Evolutionary conservation across 1,284 basidiomycete species (phyloP).

Genomic region (Fomitopsis pinicola): DNA sequence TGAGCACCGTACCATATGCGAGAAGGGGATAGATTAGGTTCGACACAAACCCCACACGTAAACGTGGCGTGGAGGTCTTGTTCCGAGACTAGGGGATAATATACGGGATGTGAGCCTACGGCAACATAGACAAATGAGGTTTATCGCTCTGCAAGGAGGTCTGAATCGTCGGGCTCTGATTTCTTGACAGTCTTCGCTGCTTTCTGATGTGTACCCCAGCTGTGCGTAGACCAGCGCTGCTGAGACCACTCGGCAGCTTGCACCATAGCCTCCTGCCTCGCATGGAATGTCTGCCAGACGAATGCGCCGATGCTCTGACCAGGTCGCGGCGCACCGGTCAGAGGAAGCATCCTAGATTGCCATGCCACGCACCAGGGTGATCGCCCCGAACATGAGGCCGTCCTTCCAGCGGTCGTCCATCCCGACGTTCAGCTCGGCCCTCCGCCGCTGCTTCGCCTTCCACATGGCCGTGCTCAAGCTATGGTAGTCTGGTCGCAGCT

Average conservation of each 20-base stretch:
- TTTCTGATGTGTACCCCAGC: not conserved
- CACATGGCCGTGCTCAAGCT: conserved; percentile 29
- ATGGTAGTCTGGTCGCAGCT: conserved; percentile 23
- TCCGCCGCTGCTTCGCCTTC: conserved; percentile 37
- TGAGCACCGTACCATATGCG: too few relatives aligned
- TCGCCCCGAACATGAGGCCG: conserved; percentile 41
- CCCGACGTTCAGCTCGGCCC: conserved; percentile 32
- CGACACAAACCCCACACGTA: too few relatives aligned
- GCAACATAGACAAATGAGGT: too few relatives aligned
- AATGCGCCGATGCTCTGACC: conserved; percentile 19
- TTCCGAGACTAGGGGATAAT: too few relatives aligned
- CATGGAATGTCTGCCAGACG: conserved; percentile 21
- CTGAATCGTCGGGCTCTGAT: not conserved
- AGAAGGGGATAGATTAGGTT: too few relatives aligned
- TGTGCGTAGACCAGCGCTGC: not conserved
- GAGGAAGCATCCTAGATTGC: not conserved
- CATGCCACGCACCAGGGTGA: conserved; percentile 40
- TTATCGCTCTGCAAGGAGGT: not conserved
- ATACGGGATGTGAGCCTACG: too few relatives aligned
- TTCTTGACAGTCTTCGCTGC: not conserved
- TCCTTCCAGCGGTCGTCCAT: conserved; percentile 55
- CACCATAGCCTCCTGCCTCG: conserved; percentile 15
- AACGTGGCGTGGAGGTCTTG: too few relatives aligned
- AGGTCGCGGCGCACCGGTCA: not conserved
- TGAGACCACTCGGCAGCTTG: not conserved